phyloP scores from a whole-genome alignment of 2,329 filamentous ascomycete species.

The Pseudogymnoascus sp. region DNA sequence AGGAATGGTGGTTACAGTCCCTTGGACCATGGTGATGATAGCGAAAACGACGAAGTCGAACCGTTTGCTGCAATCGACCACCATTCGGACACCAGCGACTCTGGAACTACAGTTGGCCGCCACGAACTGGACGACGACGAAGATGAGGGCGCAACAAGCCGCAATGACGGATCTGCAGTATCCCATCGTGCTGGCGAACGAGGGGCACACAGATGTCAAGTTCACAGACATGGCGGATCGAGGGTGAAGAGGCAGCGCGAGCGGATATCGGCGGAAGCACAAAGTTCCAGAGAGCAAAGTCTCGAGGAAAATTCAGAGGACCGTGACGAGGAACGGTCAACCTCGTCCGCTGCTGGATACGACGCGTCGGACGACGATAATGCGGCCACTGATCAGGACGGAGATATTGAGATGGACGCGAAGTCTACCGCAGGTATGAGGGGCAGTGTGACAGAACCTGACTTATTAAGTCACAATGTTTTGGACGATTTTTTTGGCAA shows the following conservation, averaged over 20 bases:
- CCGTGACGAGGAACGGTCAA: constrained; percentile 17
- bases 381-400: constrained; percentile 25
- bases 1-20: constrained; percentile 28
- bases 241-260: neutral
- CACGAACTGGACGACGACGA: constrained; percentile 16
- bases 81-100: constrained; percentile 9
- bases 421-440: neutral
- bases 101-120: constrained; percentile 13
- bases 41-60: constrained; percentile 19
- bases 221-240: neutral
- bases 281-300: neutral
- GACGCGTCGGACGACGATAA: constrained; percentile 18
- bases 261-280: neutral
- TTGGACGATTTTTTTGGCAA: neutral
- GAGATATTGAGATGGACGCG: constrained; percentile 30
- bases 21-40: constrained; percentile 27
- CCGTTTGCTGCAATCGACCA: neutral
- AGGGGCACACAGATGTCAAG: neutral
- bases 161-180: constrained; percentile 17
- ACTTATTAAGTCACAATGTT: neutral
- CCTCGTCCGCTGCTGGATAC: constrained; percentile 17
- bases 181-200: neutral
- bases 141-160: constrained; percentile 24
- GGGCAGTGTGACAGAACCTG: neutral
- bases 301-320: constrained; percentile 19